Base-by-base conservation (phyloP, 768 basidiomycete species). In the Mycena vitilis region DNA sequence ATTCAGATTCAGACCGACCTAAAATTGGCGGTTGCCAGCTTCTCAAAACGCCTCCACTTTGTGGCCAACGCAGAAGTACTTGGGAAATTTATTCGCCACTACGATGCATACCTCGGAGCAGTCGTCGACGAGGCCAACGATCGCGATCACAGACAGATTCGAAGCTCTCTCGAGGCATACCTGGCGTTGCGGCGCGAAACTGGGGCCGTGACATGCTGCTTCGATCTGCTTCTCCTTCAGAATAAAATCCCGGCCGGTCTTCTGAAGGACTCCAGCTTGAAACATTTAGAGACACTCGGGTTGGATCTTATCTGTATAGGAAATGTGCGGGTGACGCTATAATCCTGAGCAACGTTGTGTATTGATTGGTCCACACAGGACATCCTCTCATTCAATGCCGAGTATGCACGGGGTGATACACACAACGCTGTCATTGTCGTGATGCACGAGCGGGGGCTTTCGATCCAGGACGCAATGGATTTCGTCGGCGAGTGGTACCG, bases 351-450 rank as follows among this genome's bases (percentile, higher is more conserved):
- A 10, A 40, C 11, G 5, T 30, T 30, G 30, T 30, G 4, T 40
- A 40, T 40, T 40, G 40, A 40, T 40, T 30, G 40, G 15, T 11
- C 10, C 40, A 15, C 11, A 20, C 30, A 60, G 60, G 60, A 60
- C n/a, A 49, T 60, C 23, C 36, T 48, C 13, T 60, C 60, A 4
- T 48, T 49, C 47, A 60, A 60, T 16, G 60, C 51, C 20, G 60
- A 60, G 23, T 36, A 60, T 6, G 60, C 60, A 0, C 60, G 60
- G 5, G 47, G 60, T 16, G 60, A 60, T 38, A 49, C 30, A 13
- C 60, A 60, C 60, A 60, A 60, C 47, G 37, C 48, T 20, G 60
- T 60, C 6, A 40, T 60, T 12, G 37, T 60, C 30, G 36, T 60
- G 12, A 60, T 60, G 60, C 4, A 48, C 3, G 30, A 60, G 25